Evolutionary conservation across 2,329 filamentous ascomycete species (phyloP).

Genomic region (Emericellopsis atlantica): DNA sequence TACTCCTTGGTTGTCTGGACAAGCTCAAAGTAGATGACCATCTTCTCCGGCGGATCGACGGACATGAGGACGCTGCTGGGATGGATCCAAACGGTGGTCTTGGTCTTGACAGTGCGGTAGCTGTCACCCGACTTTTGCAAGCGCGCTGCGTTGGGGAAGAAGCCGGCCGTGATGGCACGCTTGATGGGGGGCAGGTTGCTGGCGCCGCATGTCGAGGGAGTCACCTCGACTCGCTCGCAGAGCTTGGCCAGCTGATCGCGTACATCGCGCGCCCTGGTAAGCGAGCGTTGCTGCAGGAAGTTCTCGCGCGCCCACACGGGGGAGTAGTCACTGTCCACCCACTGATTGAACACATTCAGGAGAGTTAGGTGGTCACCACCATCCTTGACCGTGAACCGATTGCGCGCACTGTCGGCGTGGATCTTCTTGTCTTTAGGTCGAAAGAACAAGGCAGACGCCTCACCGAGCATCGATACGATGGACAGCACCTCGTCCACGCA

Average conservation of each 20-base stretch:
- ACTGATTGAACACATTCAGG: conserved; percentile 91
- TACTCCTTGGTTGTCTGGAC: conserved; percentile 83
- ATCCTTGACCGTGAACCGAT: conserved; percentile 79
- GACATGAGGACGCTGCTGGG: conserved; percentile 74
- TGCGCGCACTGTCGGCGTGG: conserved; percentile 81
- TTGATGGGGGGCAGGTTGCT: conserved; percentile 65
- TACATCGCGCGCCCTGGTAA: conserved; percentile 81
- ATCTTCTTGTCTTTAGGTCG: conserved; percentile 95
- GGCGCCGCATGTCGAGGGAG: conserved; percentile 54
- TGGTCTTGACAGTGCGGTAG: conserved; percentile 87
- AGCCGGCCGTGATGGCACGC: conserved; percentile 79
- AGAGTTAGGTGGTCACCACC: conserved; percentile 83
- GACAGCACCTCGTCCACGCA: conserved; percentile 88
- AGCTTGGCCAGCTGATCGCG: conserved; percentile 85
- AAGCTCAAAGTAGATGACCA: conserved; percentile 78
- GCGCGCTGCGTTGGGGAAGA: conserved; percentile 85
- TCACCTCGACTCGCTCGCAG: conserved; percentile 85
- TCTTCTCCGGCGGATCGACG: conserved; percentile 62
- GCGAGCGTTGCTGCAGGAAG: conserved; percentile 81
- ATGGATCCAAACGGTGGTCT: conserved; percentile 82
- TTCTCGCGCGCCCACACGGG: conserved; percentile 85
- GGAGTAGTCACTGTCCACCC: conserved; percentile 83
- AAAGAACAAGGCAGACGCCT: conserved; percentile 84
- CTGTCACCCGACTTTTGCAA: conserved; percentile 73
- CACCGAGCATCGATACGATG: conserved; percentile 88